Evolutionary conservation across 805 yeast species (phyloP).

Genomic region (Hanseniaspora guilliermondii): DNA sequence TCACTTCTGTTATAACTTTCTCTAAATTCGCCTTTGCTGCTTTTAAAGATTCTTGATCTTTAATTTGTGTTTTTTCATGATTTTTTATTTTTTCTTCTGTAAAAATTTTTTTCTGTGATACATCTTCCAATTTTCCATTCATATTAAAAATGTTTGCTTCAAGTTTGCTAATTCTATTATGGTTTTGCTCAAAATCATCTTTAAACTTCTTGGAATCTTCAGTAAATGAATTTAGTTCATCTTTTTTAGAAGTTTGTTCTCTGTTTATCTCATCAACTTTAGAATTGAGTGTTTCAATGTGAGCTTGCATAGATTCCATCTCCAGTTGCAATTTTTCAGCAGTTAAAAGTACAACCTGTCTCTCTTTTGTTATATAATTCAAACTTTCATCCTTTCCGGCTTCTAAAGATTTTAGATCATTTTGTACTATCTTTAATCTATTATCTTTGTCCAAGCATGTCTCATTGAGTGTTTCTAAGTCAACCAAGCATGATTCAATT

Average conservation of each 20-base stretch:
- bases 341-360: constrained; percentile 39
- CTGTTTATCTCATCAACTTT: constrained; percentile 34
- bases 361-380: constrained; percentile 51
- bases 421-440: constrained; percentile 66
- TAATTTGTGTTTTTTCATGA: constrained; percentile 40
- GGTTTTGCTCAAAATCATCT: constrained; percentile 23
- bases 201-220: constrained; percentile 28
- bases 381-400: constrained; percentile 56
- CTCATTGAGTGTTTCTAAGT: constrained; percentile 67
- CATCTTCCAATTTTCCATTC: constrained; percentile 19
- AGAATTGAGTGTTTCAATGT: constrained; percentile 31
- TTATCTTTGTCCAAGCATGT: constrained; percentile 68
- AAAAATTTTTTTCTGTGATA: constrained; percentile 36
- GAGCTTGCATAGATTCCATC: constrained; percentile 30
- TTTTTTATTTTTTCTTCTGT: constrained; percentile 68
- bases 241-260: constrained; percentile 24
- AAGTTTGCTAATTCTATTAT: constrained; percentile 20
- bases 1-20: constrained; percentile 26
- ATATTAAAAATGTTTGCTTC: constrained; percentile 25
- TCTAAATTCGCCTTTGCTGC: constrained; percentile 28
- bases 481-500: constrained; percentile 50
- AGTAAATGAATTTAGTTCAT: constrained; percentile 27
- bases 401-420: constrained; percentile 57
- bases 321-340: constrained; percentile 36
- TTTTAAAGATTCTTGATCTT: constrained; percentile 46